Evolutionary conservation across 2,329 filamentous ascomycete species (phyloP).

Genomic region (Paracorniculantispora psalliotae): DNA sequence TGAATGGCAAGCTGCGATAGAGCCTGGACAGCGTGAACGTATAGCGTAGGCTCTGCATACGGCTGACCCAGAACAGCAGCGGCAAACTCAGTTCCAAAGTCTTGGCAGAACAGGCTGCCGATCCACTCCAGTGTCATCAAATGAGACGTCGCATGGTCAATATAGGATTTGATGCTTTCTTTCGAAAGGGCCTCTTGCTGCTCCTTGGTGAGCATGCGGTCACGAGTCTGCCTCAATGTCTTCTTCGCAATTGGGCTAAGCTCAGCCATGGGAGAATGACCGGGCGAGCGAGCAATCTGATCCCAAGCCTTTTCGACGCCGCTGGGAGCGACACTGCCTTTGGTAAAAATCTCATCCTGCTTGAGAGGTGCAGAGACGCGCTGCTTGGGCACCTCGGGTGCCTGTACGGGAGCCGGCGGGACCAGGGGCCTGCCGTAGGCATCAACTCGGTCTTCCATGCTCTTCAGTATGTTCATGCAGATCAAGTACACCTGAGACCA

Average conservation of each 20-base stretch:
- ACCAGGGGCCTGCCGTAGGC: conserved; percentile 46
- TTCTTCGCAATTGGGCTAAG: conserved; percentile 49
- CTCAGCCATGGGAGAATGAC: conserved; percentile 42
- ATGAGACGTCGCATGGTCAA: conserved; percentile 42
- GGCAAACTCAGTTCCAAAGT: conserved; percentile 60
- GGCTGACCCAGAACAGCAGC: conserved; percentile 69
- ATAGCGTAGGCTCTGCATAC: conserved; percentile 62
- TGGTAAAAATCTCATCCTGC: conserved; percentile 42
- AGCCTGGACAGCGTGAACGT: conserved; percentile 67
- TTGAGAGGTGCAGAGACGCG: conserved; percentile 36
- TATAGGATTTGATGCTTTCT: conserved; percentile 43
- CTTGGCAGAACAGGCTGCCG: conserved; percentile 65
- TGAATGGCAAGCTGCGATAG: conserved; percentile 64
- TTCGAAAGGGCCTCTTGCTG: conserved; percentile 50
- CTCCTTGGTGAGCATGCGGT: conserved; percentile 45
- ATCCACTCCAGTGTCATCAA: conserved; percentile 47
- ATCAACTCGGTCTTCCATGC: conserved; percentile 63
- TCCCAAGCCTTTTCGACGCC: conserved; percentile 43
- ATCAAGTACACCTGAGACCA: conserved; percentile 73
- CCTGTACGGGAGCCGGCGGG: conserved; percentile 27
- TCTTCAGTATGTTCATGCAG: conserved; percentile 65
- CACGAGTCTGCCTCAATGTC: conserved; percentile 42
- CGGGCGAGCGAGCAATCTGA: conserved; percentile 41
- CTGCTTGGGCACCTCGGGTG: conserved; percentile 28
- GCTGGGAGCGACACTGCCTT: conserved; percentile 33